Base-by-base conservation (phyloP, 306 rosid genomes). In the Prinsepia uniflora region DNA sequence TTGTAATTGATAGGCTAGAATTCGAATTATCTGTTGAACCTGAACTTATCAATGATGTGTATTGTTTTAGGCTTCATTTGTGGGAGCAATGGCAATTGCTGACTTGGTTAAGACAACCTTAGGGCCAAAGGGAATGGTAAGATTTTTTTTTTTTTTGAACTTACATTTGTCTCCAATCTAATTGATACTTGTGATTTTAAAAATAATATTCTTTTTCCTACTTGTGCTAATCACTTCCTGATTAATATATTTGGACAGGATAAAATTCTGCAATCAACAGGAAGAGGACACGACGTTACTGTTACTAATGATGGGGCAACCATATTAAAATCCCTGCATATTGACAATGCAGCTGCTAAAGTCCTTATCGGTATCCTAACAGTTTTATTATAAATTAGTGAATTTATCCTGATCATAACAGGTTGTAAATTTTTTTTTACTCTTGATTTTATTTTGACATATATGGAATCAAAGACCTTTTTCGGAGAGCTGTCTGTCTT, bases 241-340 rank as follows among this genome's bases (percentile, higher is more conserved):
- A 41, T 65, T 74, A 49, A 61, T 74, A 53, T 67, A 47, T 50
- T 10, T 57, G 40, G 75, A 73, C 90, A 95, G 96, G 99, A 95
- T 70, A 95, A 95, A 81, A 95, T 95, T 81, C 79, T 95, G 66
- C 97, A 95, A 80, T 95, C 99, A 42, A 95, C 96, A 10, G 99
- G 99, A 62, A 78, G 97, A 86, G 99, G 96, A 40, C 95, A 79
- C 62, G 78, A 43, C 62, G 96, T 95, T 55, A 95, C 92, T 9
- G 96, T 95, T 53, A 91, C 97, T 1, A 95, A 91, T 85, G 97
- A 95, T 69, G 97, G 99, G 46, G 99, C 99, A 61, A 95, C 99
- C 79, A 95, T 91, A 81, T 82, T 95, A 74, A 95, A 95, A 82
- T 95, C 99, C 47, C 91, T 95, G 67, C 99, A 91, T 72, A 85